phyloP scores from a whole-genome alignment of 1,284 basidiomycete species.

The Cutaneotrichosporon curvatum region DNA sequence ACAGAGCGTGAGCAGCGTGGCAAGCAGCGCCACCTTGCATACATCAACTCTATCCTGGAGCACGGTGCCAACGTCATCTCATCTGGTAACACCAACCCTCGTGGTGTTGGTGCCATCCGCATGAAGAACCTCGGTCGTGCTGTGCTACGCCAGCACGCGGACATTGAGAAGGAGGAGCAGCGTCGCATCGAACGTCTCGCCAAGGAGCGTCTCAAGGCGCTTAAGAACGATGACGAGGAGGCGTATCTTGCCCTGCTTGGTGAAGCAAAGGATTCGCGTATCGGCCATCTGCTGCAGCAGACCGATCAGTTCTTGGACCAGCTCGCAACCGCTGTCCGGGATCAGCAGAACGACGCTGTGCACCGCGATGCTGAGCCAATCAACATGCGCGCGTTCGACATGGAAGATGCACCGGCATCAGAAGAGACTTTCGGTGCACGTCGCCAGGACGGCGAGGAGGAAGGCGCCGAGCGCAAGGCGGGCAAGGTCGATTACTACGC shows the following conservation, averaged over 20 bases:
- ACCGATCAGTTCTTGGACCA: slow-evolving; percentile 94
- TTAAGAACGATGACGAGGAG: slow-evolving; percentile 98
- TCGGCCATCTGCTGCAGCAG: slow-evolving; percentile 90
- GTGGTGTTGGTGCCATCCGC: slow-evolving; percentile 37
- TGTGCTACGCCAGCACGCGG: slow-evolving; percentile 49
- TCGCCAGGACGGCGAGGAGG: slow-evolving; percentile 57
- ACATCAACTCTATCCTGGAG: slow-evolving; percentile 76
- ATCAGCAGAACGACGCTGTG: slow-evolving; percentile 77
- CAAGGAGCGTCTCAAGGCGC: slow-evolving; percentile 96
- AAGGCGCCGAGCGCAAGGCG: slow-evolving; percentile 52
- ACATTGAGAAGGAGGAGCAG: slow-evolving; percentile 52
- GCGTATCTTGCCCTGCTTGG: slow-evolving; percentile 99
- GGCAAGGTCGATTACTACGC: slow-evolving; percentile 93
- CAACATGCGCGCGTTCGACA: slow-evolving; percentile 47
- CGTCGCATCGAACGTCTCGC: slow-evolving; percentile 83
- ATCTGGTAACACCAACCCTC: slow-evolving; percentile 46
- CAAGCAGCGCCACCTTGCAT: slow-evolving; percentile 94
- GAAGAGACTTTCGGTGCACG: slow-evolving; percentile 88
- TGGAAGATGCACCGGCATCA: slow-evolving; percentile 65
- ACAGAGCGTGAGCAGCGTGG: slow-evolving; percentile 86
- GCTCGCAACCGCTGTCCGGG: slow-evolving; percentile 86
- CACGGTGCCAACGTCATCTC: slow-evolving; percentile 73
- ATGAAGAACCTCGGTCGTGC: slow-evolving; percentile 46
- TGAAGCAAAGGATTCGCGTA: slow-evolving; percentile 98
- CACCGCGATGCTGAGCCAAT: slow-evolving; percentile 26